phyloP scores from a whole-genome alignment of 2,329 filamentous ascomycete genomes.

The Aureobasidium sp. region DNA sequence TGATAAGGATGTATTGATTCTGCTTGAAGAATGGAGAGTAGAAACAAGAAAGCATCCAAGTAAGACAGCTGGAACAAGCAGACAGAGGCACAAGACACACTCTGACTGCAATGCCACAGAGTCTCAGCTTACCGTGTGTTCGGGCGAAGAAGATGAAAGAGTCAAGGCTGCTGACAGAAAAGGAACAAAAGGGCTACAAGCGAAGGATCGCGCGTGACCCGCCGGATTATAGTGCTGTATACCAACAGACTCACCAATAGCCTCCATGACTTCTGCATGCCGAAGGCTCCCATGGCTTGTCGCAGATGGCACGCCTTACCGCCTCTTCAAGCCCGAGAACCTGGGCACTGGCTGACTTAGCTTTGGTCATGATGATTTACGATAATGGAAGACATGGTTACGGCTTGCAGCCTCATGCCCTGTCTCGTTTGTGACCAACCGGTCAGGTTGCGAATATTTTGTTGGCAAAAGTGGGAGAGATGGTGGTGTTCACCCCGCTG shows the following conservation, averaged over 20 bases:
- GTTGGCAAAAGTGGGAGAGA: neutral
- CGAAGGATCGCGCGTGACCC: slow-evolving; percentile 11
- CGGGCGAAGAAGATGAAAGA: neutral
- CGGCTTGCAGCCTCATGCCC: neutral
- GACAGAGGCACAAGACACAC: neutral
- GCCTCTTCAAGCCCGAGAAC: neutral
- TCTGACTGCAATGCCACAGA: neutral
- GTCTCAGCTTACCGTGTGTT: slow-evolving; percentile 6
- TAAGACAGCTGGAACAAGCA: neutral
- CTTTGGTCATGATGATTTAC: neutral
- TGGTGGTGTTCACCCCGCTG: neutral
- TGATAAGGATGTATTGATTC: neutral
- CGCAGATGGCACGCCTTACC: neutral
- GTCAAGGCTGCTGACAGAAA: slow-evolving; percentile 10
- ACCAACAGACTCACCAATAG: slow-evolving; percentile 3
- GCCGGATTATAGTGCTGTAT: slow-evolving; percentile 5
- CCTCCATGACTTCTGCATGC: neutral
- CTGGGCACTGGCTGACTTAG: neutral
- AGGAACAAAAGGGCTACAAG: neutral
- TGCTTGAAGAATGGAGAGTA: neutral
- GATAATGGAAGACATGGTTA: neutral
- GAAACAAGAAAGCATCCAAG: neutral
- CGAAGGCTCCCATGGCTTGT: neutral
- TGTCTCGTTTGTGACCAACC: slow-evolving; percentile 6
- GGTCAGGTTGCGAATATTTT: neutral